Evolutionary conservation across 2,329 filamentous ascomycete species (phyloP).

Genomic region (Seiridium cupressi): DNA sequence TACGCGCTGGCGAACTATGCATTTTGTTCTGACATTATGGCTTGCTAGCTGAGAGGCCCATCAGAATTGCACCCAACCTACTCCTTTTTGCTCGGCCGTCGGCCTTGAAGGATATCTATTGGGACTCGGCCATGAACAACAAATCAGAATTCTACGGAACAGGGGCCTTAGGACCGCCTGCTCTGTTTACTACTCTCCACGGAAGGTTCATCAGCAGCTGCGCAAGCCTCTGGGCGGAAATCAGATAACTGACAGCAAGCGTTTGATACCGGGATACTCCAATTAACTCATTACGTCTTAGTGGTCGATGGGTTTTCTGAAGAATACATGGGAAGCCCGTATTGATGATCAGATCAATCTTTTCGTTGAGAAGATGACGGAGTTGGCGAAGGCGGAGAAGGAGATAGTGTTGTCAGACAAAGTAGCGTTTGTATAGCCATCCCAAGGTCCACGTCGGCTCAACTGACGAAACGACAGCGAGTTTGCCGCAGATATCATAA

Average conservation of each 20-base stretch:
- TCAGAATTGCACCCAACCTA: constrained; percentile 34
- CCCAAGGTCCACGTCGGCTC: neutral
- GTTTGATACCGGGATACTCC: no score
- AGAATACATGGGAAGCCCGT: constrained; percentile 32
- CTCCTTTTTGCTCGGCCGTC: constrained; percentile 34
- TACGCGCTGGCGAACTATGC: neutral
- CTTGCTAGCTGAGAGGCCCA: constrained; percentile 23
- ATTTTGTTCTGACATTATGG: constrained; percentile 11
- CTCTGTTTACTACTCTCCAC: constrained; percentile 27
- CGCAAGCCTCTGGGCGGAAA: constrained; percentile 31
- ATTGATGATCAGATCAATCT: constrained; percentile 32
- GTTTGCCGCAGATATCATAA: constrained; percentile 39
- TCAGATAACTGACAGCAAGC: neutral
- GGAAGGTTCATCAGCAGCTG: constrained; percentile 29
- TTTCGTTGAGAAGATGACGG: constrained; percentile 28
- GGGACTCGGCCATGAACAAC: constrained; percentile 31
- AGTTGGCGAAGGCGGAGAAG: constrained; percentile 20
- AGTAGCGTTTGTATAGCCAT: constrained; percentile 18
- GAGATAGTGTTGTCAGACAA: constrained; percentile 31
- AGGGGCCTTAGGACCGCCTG: constrained; percentile 31
- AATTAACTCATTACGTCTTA: neutral
- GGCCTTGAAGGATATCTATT: constrained; percentile 36
- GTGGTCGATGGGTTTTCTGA: constrained; percentile 35
- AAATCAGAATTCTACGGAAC: constrained; percentile 32
- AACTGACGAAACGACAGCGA: constrained; percentile 15